phyloP scores from a whole-genome alignment of 108 stramenopile genomes.

The Discostella pseudostelligera region DNA sequence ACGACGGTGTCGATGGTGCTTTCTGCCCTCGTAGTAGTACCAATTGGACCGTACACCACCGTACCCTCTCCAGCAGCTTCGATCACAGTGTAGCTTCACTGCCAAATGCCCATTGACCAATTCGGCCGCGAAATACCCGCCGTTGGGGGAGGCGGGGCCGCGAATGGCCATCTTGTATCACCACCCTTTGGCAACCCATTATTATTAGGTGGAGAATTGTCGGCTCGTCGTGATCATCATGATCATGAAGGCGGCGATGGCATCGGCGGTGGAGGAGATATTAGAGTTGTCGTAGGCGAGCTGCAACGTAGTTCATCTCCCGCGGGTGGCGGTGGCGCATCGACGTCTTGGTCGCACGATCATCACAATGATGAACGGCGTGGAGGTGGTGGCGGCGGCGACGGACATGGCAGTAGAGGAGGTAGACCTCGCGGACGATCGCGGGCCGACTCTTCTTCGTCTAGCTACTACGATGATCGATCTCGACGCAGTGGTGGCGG shows the following conservation, averaged over 20 bases:
- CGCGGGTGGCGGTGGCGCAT: not conserved
- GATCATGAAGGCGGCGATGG: slow-evolving; percentile 7
- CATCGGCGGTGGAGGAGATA: not conserved
- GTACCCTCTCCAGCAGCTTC: no score
- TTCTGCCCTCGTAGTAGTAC: no score
- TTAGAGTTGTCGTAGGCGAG: no score
- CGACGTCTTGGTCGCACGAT: no score
- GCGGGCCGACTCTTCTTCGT: not conserved
- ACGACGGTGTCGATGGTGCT: not conserved
- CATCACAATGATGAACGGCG: slow-evolving; percentile 1
- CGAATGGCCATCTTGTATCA: not conserved
- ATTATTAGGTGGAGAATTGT: slow-evolving; percentile 6
- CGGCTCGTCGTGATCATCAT: slow-evolving; percentile 22
- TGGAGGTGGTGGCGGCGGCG: slow-evolving; percentile 2
- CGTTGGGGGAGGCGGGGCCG: not conserved
- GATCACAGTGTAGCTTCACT: no score
- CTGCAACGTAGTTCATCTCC: not conserved
- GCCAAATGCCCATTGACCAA: slow-evolving; percentile 63
- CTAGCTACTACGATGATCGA: slow-evolving; percentile 1
- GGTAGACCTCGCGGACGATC: not conserved
- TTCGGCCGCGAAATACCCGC: slow-evolving; percentile 64
- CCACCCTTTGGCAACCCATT: slow-evolving; percentile 4
- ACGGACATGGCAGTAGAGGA: slow-evolving; percentile 7
- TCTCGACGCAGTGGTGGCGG: slow-evolving; percentile 10
- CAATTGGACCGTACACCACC: no score